phyloP scores from a whole-genome alignment of 192 early-diverging fungal genomes.

The Thoreauomyces humboldtii region DNA sequence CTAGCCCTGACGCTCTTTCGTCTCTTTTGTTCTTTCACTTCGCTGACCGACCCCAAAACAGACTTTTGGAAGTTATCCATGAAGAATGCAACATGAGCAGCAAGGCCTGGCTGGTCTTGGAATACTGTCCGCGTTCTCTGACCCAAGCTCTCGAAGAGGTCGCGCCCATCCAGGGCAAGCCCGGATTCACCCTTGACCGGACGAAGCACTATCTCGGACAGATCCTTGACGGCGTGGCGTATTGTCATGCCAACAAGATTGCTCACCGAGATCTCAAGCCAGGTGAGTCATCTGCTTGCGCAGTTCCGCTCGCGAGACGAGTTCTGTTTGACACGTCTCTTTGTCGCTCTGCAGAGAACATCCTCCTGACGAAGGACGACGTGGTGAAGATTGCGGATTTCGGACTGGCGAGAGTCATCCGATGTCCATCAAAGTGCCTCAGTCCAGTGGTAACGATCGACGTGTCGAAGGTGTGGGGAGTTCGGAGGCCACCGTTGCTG shows the following conservation, averaged over 20 bases:
- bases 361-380: constrained; percentile 3
- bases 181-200: neutral
- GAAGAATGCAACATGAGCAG: neutral
- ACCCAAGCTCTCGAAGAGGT: neutral
- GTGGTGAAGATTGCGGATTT: constrained; percentile 32
- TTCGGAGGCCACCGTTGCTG: neutral
- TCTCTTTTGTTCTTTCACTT: neutral
- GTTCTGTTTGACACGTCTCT: neutral
- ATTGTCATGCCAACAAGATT: constrained; percentile 35
- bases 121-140: constrained; percentile 4
- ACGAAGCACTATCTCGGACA: constrained; percentile 16
- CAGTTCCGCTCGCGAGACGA: neutral
- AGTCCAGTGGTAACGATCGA: constrained; percentile 8
- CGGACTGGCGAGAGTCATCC: constrained; percentile 14
- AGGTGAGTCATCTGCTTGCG: neutral
- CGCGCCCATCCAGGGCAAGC: neutral
- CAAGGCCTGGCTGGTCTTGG: constrained; percentile 11
- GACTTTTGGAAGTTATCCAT: neutral
- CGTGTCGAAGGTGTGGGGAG: too few species aligned
- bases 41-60: too few species aligned
- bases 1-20: neutral
- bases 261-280: constrained; percentile 39
- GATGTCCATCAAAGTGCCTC: constrained; percentile 7
- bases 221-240: constrained; percentile 31
- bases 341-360: neutral